Base-by-base conservation (phyloP, 768 basidiomycete species). In the Podaxis sp. region DNA sequence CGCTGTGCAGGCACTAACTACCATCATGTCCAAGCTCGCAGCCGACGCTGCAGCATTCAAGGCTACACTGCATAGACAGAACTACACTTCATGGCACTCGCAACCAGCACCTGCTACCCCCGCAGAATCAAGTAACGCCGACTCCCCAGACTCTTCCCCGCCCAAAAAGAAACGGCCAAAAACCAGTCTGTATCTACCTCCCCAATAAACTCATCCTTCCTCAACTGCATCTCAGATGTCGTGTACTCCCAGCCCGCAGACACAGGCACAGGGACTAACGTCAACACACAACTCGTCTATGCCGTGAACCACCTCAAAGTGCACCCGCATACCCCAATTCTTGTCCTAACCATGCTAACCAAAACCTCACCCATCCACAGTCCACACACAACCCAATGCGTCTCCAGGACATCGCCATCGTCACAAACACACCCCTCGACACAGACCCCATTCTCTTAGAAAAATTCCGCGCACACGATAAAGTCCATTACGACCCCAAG, bases 181-280 rank as follows among this genome's bases (percentile, higher is more conserved):
- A 72, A 74, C 82, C 57, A 88, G 87, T 84, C 75, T 67, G 82
- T 74, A 65, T 66, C 36, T 65, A 59, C 64, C 55, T 50, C 57
- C 52, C 63, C 51, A 25, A 50, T 55, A 55, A 50, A 42, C 18
- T 53, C 28, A 25, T 54, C 62, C 57, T 46, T 64, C 50, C 51
- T 62, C 60, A 63, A 50, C 48, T 42, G 52, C 64, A 61, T 54
- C 44, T 32, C 67, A 90, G 90, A 84, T 74, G 77, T 91, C 65
- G 89, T 91, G 14, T 92, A 87, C 71, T 91, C 93, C 11, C 93
- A 95, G 71, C 91, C 93, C 14, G 87, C 88, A n/a, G 87, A 93
- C 69, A 91, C 89, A 1, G 90, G 90, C 4, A 84, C 86, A 14
- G 91, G 91, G 9, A 81, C 75, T 55, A 91, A 95, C 77, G 79